These are phyloP conservation scores for Starmerella lactis-condensi DNA, from an alignment of 805 yeast species.

Conservation along the genomic window DNA sequence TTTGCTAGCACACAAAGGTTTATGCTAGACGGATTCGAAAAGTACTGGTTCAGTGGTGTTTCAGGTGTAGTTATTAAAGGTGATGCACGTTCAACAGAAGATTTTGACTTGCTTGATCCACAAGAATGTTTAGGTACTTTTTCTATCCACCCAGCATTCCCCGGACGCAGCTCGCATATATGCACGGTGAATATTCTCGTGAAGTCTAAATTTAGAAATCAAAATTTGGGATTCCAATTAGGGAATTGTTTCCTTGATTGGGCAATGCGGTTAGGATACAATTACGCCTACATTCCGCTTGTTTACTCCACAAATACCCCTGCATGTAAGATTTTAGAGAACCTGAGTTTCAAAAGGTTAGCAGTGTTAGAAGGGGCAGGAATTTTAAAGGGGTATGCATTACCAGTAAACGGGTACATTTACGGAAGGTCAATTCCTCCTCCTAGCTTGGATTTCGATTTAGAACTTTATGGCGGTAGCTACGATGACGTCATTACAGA, in stretches of 20 bases:
- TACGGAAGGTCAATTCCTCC: constrained; percentile 63
- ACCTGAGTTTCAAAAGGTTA: constrained; percentile 53
- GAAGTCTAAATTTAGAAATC: constrained; percentile 80
- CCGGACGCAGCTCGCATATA: constrained; percentile 86
- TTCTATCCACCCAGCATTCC: constrained; percentile 69
- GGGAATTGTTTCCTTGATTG: constrained; percentile 73
- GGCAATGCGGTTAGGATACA: constrained; percentile 80
- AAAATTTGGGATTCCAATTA: constrained; percentile 74
- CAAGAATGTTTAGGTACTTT: constrained; percentile 82
- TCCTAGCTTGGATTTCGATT: constrained; percentile 26
- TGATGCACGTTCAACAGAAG: constrained; percentile 19
- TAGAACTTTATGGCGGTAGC: too few species aligned
- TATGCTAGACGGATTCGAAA: constrained; percentile 55
- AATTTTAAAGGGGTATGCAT: constrained; percentile 61
- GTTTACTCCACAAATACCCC: constrained; percentile 79
- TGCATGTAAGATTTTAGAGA: constrained; percentile 61
- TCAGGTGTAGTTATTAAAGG: constrained; percentile 31
- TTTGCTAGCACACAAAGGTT: constrained; percentile 70
- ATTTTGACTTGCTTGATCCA: constrained; percentile 51
- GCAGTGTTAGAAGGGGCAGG: constrained; percentile 82
- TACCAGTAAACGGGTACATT: constrained; percentile 70
- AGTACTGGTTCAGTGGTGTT: constrained; percentile 75
- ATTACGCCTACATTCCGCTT: constrained; percentile 63
- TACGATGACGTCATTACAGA: background rate
- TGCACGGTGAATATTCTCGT: constrained; percentile 79